Conservation (phyloP, 257 asterid genomes). For the Solanum chmielewskii region DNA sequence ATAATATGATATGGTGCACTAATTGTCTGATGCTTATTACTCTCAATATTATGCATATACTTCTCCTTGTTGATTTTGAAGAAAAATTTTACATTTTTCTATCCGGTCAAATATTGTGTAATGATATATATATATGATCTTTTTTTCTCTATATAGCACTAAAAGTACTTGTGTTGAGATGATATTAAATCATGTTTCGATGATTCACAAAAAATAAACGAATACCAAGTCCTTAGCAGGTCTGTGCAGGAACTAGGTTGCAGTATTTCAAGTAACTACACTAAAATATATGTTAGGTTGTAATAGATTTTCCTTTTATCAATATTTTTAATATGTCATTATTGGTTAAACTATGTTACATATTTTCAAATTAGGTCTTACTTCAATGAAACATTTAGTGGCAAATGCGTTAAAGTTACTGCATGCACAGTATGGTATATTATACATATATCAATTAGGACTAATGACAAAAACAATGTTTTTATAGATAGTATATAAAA, state of each 20-base stretch:
- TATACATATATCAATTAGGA: not conserved
- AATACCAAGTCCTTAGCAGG: not conserved
- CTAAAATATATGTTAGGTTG: not conserved
- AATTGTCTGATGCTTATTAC: not conserved
- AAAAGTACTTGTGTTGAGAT: too few relatives aligned
- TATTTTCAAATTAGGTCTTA: not conserved
- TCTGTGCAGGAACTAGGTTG: not conserved
- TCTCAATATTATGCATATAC: not conserved
- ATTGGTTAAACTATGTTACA: too few relatives aligned
- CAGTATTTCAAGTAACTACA: not conserved
- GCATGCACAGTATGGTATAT: not conserved
- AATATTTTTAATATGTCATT: too few relatives aligned
- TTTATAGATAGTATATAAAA: not conserved
- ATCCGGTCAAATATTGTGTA: not conserved
- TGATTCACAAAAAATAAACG: too few relatives aligned
- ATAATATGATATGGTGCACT: too few relatives aligned
- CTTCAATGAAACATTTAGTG: not conserved
- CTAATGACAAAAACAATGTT: not conserved
- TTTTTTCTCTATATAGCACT: not conserved
- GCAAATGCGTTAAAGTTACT: not conserved
- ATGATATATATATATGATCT: too few relatives aligned
- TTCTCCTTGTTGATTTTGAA: not conserved
- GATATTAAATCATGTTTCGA: not conserved
- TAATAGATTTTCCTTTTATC: not conserved
- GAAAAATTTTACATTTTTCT: not conserved